Base-by-base conservation (phyloP, 2,329 filamentous ascomycete genomes). In the Penicillium palitans region DNA sequence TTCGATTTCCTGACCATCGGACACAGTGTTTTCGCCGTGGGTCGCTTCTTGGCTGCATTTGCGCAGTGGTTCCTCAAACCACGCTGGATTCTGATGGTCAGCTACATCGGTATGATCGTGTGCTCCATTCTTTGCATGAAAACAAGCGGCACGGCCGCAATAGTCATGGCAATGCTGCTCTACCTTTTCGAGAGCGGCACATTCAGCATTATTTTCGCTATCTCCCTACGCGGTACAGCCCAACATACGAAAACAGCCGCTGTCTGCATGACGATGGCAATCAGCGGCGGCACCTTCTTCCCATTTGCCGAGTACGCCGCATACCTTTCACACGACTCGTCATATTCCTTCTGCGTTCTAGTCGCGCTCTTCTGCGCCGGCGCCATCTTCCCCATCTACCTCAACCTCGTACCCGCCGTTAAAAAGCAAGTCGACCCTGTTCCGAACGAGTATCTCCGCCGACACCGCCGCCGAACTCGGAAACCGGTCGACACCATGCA, bases 161-260 rank as follows among this genome's bases (percentile, higher is more conserved):
- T 83, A 3, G 75, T 77, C 2, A 77, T 82, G 68, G 71, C 80
- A 15, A 73, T 84, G 53, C 72, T 87, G 61, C 66, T 83, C 47
- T 85, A 82, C 67, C 81, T 86, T 61, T 85, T 86, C 63, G 83
- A 87, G 72, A 84, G 83, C 10, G 84, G 85, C 4, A 74, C 83
- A 3, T 87, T 87, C 71, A 78, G 81, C 41, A 80, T 84, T 49
- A 82, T 86, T 55, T 87, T 83, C 62, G 83, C 82, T 13, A 82
- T 84, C 60, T 75, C 78, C 3, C 75, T 88, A 10, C 83, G 84
- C 24, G 85, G 85, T 9, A 77, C 85, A 62, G 84, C 83, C 6
- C 75, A 71, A 15, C 80, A 84, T 66, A 87, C 84, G 17, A 87
- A 86, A 65, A 78, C 81, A 33, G 85, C 81, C 7, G 77, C 80